A percentile compares a stretch with the other conserved stretches of the same genome.
These are phyloP conservation scores for Coemansia aciculifera DNA, from an alignment of 192 early-diverging fungal species.

Conservation along the genomic window DNA sequence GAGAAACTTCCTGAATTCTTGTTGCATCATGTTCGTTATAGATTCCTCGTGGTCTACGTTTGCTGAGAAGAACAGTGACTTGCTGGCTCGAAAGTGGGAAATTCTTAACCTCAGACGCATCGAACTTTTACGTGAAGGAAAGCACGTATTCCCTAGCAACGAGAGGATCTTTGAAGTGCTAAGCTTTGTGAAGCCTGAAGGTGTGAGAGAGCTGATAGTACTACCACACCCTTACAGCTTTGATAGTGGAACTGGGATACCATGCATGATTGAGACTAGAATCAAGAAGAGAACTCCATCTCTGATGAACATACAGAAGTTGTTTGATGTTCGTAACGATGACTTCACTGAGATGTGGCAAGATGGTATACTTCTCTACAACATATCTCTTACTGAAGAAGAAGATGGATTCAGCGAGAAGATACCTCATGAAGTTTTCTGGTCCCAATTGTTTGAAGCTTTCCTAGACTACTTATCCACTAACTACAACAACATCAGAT, in stretches of 20 bases:
- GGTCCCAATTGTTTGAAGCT: slow-evolving; percentile 10
- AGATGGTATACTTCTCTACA: slow-evolving; percentile 3
- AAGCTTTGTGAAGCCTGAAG: background rate
- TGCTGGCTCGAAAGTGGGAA: background rate
- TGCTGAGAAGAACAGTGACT: background rate
- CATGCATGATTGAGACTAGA: slow-evolving; percentile 12
- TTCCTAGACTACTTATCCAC: slow-evolving; percentile 7
- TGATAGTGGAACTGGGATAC: slow-evolving; percentile 19
- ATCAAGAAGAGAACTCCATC: background rate
- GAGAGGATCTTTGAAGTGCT: slow-evolving; percentile 6
- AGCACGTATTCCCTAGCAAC: background rate
- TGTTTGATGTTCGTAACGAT: background rate
- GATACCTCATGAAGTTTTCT: slow-evolving; percentile 20
- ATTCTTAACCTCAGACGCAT: background rate
- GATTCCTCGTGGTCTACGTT: background rate
- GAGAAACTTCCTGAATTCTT: background rate
- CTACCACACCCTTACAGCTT: slow-evolving; percentile 17
- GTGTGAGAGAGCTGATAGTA: slow-evolving; percentile 6
- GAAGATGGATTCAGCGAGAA: background rate
- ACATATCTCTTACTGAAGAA: slow-evolving; percentile 13
- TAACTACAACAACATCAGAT: background rate
- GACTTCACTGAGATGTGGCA: slow-evolving; percentile 6
- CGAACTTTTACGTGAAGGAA: background rate
- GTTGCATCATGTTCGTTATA: background rate
- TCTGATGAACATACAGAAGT: slow-evolving; percentile 13